Conservation (phyloP, 352 stramenopile species). For the Globisporangium mamillatum region DNA sequence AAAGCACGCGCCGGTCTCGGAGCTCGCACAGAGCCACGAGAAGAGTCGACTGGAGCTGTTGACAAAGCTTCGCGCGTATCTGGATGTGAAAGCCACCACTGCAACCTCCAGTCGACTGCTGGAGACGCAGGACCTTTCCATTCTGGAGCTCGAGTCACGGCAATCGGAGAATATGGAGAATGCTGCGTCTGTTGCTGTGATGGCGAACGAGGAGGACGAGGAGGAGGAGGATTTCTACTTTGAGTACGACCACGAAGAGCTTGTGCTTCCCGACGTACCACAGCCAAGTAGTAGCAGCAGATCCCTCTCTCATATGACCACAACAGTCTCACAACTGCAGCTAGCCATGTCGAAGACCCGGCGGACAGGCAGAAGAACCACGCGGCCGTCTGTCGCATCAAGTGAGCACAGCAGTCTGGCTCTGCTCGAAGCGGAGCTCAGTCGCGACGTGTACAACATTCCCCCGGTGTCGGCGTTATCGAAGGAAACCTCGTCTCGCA, state of each 20-base stretch:
- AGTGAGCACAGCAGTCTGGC: slow-evolving; percentile 34
- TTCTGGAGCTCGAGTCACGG: neutral
- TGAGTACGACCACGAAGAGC: slow-evolving; percentile 10
- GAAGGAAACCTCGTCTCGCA: neutral
- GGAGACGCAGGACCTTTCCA: neutral
- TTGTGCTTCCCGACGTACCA: neutral
- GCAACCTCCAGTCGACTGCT: neutral
- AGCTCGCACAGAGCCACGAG: slow-evolving; percentile 9
- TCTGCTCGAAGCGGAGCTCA: slow-evolving; percentile 49
- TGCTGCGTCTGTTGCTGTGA: neutral
- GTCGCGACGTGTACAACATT: slow-evolving; percentile 8
- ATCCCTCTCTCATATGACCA: neutral
- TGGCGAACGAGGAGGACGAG: neutral
- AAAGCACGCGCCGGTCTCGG: slow-evolving; percentile 2
- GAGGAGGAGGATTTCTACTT: slow-evolving; percentile 1
- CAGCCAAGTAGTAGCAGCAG: neutral
- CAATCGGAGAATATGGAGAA: neutral
- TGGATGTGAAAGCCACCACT: neutral
- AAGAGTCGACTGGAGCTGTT: slow-evolving; percentile 14
- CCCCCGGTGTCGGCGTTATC: too few relatives aligned
- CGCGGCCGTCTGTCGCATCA: slow-evolving; percentile 23
- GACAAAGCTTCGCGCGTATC: neutral
- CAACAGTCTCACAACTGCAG: neutral
- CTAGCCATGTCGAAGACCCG: neutral
- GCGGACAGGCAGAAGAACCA: neutral